Conservation (phyloP, 768 basidiomycete species). For the Leccinum barrowsii region DNA sequence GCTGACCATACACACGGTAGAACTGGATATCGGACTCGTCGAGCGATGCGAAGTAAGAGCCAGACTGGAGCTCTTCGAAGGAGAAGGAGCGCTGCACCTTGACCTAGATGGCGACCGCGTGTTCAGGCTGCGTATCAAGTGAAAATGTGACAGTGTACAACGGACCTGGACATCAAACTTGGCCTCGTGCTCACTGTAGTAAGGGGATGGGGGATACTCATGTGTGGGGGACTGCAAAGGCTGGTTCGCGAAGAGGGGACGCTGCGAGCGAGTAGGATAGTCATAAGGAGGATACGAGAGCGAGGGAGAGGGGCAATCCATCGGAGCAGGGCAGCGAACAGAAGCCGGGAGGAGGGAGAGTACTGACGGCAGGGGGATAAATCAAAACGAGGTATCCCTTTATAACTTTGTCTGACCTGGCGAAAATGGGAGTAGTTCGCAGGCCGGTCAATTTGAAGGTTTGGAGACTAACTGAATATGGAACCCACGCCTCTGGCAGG, state of each 20-base stretch:
- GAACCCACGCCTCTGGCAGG: constrained; percentile 32
- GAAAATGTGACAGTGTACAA: neutral
- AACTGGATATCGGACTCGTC: constrained; percentile 34
- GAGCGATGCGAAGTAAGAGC: constrained; percentile 26
- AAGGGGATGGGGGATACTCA: constrained; percentile 2
- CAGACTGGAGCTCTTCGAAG: constrained; percentile 34
- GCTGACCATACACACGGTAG: constrained; percentile 31
- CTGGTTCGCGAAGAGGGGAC: neutral
- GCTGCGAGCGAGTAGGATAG: neutral
- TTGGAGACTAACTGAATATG: constrained; percentile 23
- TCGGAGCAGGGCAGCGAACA: constrained; percentile 3
- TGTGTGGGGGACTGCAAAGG: constrained; percentile 2
- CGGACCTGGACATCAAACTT: constrained; percentile 25
- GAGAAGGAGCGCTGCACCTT: constrained; percentile 31
- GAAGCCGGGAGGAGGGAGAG: constrained; percentile 5
- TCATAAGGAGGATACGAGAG: neutral
- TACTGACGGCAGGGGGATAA: constrained; percentile 22
- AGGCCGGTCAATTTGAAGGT: constrained; percentile 16
- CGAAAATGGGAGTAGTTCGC: constrained; percentile 18
- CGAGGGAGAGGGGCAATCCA: constrained; percentile 9
- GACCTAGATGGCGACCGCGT: constrained; percentile 15
- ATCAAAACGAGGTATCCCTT: constrained; percentile 15
- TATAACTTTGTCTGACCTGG: constrained; percentile 31
- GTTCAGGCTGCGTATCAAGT: neutral
- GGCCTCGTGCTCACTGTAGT: constrained; percentile 9